These are phyloP conservation scores for Hypomyces perniciosus DNA, from an alignment of 2,329 filamentous ascomycete genomes.

Conservation along the genomic window DNA sequence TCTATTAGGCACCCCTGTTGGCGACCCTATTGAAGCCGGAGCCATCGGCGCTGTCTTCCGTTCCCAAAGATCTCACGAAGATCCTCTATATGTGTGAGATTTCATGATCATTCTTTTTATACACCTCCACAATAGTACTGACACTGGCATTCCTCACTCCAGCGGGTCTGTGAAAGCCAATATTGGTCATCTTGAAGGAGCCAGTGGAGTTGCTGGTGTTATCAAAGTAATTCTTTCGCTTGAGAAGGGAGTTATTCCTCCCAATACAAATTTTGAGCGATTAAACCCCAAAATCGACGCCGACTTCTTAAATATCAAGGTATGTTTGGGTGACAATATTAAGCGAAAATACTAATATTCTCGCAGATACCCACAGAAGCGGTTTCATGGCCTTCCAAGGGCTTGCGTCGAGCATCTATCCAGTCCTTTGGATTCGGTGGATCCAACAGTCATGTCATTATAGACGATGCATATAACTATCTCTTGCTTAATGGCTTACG, in stretches of 20 bases:
- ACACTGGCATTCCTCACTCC: not conserved
- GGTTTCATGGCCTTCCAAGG: slow-evolving; percentile 28
- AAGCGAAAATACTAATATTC: too few species aligned
- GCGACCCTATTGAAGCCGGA: slow-evolving; percentile 13
- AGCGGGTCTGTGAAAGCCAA: slow-evolving; percentile 15
- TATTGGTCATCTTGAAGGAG: slow-evolving; percentile 16
- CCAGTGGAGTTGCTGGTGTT: slow-evolving; percentile 14
- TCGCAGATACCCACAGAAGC: slow-evolving; percentile 22
- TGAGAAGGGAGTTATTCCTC: slow-evolving; percentile 4
- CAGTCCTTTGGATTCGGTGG: slow-evolving; percentile 46
- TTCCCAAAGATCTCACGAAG: not conserved
- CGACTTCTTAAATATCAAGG: slow-evolving; percentile 11
- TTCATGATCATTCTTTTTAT: too few species aligned
- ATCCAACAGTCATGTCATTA: slow-evolving; percentile 38
- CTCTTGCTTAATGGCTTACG: not conserved
- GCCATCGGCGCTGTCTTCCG: slow-evolving; percentile 11
- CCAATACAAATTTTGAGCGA: slow-evolving; percentile 1
- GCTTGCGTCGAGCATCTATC: slow-evolving; percentile 35
- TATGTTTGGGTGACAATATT: too few species aligned
- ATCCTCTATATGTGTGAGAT: slow-evolving; percentile 24
- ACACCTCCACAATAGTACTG: not conserved
- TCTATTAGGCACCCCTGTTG: too few species aligned
- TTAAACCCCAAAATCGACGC: slow-evolving; percentile 9
- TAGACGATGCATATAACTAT: slow-evolving; percentile 25
- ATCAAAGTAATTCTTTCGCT: slow-evolving; percentile 7